Conservation (phyloP, 305 asterid genomes). For the Nicotiana rustica region DNA sequence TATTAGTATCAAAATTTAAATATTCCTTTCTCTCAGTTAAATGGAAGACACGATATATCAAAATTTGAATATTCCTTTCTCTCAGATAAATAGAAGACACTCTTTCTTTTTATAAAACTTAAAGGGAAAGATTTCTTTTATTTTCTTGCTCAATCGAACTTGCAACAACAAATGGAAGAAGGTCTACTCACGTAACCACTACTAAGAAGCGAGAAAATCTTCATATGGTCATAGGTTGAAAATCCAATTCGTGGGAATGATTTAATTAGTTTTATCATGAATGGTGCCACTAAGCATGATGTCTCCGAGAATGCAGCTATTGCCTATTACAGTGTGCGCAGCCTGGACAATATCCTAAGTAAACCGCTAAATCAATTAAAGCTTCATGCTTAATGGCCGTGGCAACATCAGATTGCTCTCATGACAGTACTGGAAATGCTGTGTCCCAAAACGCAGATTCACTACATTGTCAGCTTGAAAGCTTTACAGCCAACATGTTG, state of each 20-base stretch:
- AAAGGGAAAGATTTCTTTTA: not conserved
- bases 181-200: not conserved
- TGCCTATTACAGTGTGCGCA: not conserved
- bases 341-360: not conserved
- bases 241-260: not conserved
- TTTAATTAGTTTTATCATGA: not conserved
- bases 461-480: not conserved
- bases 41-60: not conserved
- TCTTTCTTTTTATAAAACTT: not conserved
- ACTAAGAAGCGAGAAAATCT: not conserved
- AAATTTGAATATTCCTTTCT: not conserved
- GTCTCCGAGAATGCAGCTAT: not conserved
- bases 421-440: not conserved
- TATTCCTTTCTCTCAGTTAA: not conserved
- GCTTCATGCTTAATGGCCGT: not conserved
- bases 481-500: conserved; percentile 1
- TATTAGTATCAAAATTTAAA: not conserved
- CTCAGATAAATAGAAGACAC: not conserved
- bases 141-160: not conserved
- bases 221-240: not conserved
- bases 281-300: not conserved
- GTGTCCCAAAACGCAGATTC: not conserved
- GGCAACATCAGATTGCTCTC: conserved; percentile 1
- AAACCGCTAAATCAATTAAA: not conserved
- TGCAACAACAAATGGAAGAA: not conserved